Percentiles rank a stretch among this genome's conserved stretches.
phyloP scores from a whole-genome alignment of 225 moss, liverwort and hornwort genomes.

The Sphagnum contortum region DNA sequence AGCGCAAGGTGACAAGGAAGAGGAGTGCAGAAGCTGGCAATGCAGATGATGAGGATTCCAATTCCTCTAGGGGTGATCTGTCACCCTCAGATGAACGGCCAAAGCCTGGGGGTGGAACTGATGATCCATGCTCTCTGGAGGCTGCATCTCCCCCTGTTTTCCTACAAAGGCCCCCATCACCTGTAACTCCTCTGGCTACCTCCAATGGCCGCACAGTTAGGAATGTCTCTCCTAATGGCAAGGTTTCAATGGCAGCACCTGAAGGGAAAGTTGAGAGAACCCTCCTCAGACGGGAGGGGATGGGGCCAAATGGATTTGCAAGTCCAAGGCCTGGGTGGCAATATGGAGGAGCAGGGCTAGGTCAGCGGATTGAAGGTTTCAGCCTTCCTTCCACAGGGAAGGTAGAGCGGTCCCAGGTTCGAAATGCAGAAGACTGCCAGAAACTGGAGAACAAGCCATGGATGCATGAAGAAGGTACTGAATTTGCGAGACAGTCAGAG shows the following conservation, averaged over 20 bases:
- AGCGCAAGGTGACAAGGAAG: slow-evolving; percentile 91
- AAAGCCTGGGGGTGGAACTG: slow-evolving; percentile 57
- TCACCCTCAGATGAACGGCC: slow-evolving; percentile 98
- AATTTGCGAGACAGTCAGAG: slow-evolving; percentile 43
- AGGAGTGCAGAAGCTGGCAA: slow-evolving; percentile 94
- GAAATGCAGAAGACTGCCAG: slow-evolving; percentile 46
- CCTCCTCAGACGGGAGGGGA: slow-evolving; percentile 75
- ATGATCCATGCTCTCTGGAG: slow-evolving; percentile 71
- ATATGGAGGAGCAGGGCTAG: slow-evolving; percentile 31
- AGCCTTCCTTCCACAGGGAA: slow-evolving; percentile 41
- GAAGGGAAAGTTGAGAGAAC: slow-evolving; percentile 82
- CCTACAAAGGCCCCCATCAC: slow-evolving; percentile 56
- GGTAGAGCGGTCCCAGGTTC: slow-evolving; percentile 34
- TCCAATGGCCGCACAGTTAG: slow-evolving; percentile 54
- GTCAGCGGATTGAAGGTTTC: slow-evolving; percentile 77
- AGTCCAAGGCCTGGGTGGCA: slow-evolving; percentile 76
- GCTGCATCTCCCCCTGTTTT: slow-evolving; percentile 57
- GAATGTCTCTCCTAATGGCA: slow-evolving; percentile 50
- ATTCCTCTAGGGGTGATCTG: slow-evolving; percentile 77
- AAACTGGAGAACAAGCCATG: slow-evolving; percentile 60
- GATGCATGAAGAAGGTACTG: slow-evolving; percentile 49
- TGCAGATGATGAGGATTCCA: slow-evolving; percentile 88
- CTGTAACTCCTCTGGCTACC: slow-evolving; percentile 45
- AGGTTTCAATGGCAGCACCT: slow-evolving; percentile 23
- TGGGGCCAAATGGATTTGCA: slow-evolving; percentile 82